These are phyloP conservation scores for Talaromyces sp. DNA, from an alignment of 2,329 filamentous ascomycete genomes.

Conservation along the genomic window DNA sequence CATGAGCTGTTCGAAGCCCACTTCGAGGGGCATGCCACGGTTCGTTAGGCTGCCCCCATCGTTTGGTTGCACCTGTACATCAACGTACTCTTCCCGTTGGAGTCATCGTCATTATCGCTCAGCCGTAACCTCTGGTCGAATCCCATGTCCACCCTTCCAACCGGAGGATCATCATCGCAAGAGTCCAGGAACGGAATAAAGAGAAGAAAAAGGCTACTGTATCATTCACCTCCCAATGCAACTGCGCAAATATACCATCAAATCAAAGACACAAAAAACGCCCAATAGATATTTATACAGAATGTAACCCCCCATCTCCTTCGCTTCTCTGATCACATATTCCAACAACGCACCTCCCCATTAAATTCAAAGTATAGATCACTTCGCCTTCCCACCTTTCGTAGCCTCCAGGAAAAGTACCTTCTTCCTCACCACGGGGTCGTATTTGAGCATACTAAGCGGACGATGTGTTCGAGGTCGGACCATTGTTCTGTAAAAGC, in stretches of 20 bases:
- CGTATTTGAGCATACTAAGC: constrained; percentile 97
- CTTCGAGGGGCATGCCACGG: no score
- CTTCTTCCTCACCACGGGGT: constrained; percentile 92
- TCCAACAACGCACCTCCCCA: neutral
- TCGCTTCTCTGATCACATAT: neutral
- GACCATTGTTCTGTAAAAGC: constrained; percentile 89
- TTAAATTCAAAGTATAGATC: constrained; percentile 11
- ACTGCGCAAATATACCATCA: neutral
- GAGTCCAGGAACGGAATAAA: neutral
- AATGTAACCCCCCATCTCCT: no score
- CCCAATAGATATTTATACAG: neutral
- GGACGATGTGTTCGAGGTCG: constrained; percentile 75
- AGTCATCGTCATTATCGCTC: no score
- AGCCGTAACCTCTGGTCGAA: no score
- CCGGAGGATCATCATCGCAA: neutral
- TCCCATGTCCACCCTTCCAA: neutral
- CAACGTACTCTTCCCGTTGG: no score
- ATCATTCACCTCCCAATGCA: constrained; percentile 8
- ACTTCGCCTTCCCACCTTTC: constrained; percentile 58
- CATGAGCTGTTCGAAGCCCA: no score
- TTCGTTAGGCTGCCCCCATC: no score
- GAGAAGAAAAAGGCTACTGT: neutral
- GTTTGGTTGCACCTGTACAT: no score
- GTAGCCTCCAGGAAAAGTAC: constrained; percentile 95
- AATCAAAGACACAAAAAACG: neutral